Evolutionary conservation across 2,329 filamentous ascomycete genomes (phyloP).

Genomic region (Colletotrichum costaricense): DNA sequence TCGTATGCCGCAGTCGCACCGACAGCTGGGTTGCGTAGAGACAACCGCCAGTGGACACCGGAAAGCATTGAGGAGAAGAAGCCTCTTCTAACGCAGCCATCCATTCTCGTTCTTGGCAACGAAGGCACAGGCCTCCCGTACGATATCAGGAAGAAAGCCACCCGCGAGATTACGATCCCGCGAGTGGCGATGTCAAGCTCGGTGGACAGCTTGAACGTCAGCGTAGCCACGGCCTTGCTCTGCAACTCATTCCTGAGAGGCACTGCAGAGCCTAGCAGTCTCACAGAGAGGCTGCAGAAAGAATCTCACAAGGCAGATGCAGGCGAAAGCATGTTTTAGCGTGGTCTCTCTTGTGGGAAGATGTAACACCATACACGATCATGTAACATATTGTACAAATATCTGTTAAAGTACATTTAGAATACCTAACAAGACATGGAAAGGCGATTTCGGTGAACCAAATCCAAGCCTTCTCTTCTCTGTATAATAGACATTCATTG

Average conservation of each 20-base stretch:
- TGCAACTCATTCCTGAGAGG: constrained; percentile 74
- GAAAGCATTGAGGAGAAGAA: constrained; percentile 60
- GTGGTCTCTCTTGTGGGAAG: no score
- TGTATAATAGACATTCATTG: not conserved
- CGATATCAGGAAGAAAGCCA: constrained; percentile 72
- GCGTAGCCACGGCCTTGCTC: constrained; percentile 84
- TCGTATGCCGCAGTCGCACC: constrained; percentile 80
- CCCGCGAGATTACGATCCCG: constrained; percentile 75
- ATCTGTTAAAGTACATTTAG: constrained; percentile 1
- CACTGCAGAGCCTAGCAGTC: constrained; percentile 39
- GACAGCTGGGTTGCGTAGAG: constrained; percentile 47
- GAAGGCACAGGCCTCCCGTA: constrained; percentile 81
- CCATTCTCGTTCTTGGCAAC: constrained; percentile 84
- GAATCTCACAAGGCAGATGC: constrained; percentile 45
- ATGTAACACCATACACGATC: constrained; percentile 13
- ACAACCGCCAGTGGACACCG: constrained; percentile 55
- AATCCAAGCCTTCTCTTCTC: not conserved
- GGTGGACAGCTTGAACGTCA: constrained; percentile 94
- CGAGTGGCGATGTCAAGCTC: constrained; percentile 61
- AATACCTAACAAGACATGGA: not conserved
- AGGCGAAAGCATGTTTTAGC: constrained; percentile 32
- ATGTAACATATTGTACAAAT: constrained; percentile 16
- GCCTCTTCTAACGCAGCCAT: constrained; percentile 71
- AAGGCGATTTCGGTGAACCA: not conserved
- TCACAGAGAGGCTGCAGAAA: constrained; percentile 47